These are phyloP conservation scores for Solanum gracilifrons DNA, from an alignment of 257 asterid species.

Conservation along the genomic window DNA sequence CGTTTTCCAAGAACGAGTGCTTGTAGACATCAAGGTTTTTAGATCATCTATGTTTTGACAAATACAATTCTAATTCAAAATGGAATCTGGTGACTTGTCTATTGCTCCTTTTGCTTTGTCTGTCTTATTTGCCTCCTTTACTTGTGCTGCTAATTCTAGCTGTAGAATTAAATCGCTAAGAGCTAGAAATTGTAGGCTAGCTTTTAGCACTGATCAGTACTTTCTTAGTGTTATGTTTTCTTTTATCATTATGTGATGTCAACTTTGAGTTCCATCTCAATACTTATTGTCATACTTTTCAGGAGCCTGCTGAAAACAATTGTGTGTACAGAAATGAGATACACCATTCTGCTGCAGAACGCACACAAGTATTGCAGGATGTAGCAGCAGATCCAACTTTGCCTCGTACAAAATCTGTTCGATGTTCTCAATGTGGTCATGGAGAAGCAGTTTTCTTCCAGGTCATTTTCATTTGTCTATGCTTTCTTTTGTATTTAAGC, in stretches of 20 bases:
- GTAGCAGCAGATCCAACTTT: conserved; percentile 99
- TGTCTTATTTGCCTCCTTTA: not conserved
- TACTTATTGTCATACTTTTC: not conserved
- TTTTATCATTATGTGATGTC: not conserved
- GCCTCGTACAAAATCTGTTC: conserved; percentile 86
- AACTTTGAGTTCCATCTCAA: not conserved
- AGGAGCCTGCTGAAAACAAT: conserved; percentile 92
- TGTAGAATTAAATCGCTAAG: not conserved
- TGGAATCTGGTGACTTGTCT: not conserved
- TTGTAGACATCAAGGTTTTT: not conserved
- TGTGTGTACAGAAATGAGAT: conserved; percentile 87
- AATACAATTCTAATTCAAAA: not conserved
- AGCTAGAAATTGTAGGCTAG: not conserved
- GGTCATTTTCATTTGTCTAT: conserved; percentile 22
- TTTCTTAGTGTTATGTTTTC: not conserved
- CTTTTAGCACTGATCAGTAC: not conserved
- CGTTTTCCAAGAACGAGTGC: not conserved
- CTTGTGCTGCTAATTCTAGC: not conserved
- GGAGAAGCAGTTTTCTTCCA: conserved; percentile 99
- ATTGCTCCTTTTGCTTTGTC: not conserved
- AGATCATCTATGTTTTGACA: not conserved
- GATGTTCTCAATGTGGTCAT: conserved; percentile 77
- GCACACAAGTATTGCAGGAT: conserved; percentile 87
- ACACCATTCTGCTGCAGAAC: conserved; percentile 80
- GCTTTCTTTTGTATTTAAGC: not conserved